Evolutionary conservation across 345 rosid genomes (phyloP).

Genomic region (Populus deltoides): DNA sequence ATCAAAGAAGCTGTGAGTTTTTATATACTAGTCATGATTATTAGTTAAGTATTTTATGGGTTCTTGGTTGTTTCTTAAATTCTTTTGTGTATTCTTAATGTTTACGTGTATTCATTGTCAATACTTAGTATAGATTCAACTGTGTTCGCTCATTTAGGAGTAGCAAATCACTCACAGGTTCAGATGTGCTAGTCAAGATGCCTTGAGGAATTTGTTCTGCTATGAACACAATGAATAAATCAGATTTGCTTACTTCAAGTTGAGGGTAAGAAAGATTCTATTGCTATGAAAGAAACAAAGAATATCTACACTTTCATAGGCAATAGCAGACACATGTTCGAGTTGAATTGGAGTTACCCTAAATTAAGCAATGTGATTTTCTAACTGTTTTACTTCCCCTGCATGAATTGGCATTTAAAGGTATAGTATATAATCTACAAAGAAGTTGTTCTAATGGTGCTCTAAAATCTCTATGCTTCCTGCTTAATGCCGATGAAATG

Average conservation of each 20-base stretch:
- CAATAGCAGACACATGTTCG: not conserved
- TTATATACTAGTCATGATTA: not conserved
- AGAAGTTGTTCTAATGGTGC: not conserved
- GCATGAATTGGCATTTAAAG: not conserved
- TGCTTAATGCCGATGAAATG: not conserved
- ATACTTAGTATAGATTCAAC: not conserved
- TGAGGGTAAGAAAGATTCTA: not conserved
- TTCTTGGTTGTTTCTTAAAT: not conserved
- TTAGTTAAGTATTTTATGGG: not conserved
- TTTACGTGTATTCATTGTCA: not conserved
- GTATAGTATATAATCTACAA: not conserved
- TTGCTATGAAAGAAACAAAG: not conserved
- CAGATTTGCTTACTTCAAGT: not conserved
- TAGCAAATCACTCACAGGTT: not conserved
- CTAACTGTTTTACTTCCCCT: not conserved
- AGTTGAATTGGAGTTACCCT: not conserved
- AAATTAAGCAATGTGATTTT: not conserved
- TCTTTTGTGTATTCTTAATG: not conserved
- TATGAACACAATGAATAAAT: not conserved
- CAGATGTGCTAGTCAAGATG: not conserved
- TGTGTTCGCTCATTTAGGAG: not conserved
- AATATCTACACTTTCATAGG: not conserved
- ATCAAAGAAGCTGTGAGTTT: slow-evolving; percentile 90
- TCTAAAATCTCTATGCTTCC: not conserved
- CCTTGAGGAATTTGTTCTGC: not conserved